Conservation (phyloP, 257 asterid genomes). For the Ocimum tenuiflorum region DNA sequence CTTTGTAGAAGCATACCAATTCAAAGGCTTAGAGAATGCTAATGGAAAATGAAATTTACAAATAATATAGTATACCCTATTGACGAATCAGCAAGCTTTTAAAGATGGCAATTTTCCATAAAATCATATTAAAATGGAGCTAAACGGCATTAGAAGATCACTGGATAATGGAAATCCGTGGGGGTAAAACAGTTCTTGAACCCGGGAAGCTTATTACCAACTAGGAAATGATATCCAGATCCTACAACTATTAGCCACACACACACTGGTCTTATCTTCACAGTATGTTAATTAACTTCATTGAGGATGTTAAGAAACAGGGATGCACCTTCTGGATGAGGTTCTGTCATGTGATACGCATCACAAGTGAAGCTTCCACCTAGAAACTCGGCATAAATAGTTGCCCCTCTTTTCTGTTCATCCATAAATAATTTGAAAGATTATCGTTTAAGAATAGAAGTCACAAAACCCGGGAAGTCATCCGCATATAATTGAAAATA, state of each 20-base stretch:
- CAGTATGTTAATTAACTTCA: background rate
- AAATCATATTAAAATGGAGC: background rate
- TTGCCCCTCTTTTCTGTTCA: slow-evolving; percentile 86
- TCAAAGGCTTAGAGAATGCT: background rate
- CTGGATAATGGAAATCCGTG: no score
- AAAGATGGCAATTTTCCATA: background rate
- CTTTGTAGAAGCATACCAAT: background rate
- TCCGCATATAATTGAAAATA: background rate
- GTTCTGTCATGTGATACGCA: slow-evolving; percentile 98
- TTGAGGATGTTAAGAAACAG: slow-evolving; percentile 15
- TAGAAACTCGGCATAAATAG: slow-evolving; percentile 84
- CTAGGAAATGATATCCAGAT: background rate
- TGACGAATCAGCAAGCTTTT: background rate
- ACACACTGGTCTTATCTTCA: background rate
- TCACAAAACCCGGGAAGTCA: background rate
- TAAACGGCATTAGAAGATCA: no score
- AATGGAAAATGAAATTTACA: background rate
- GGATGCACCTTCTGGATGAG: slow-evolving; percentile 84
- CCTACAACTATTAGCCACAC: background rate
- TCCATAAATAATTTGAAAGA: slow-evolving; percentile 16
- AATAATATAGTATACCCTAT: background rate
- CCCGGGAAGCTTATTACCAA: background rate
- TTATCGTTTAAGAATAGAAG: background rate
- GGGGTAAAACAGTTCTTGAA: background rate
- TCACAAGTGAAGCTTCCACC: slow-evolving; percentile 98